Evolutionary conservation across 176 grass and related monocot genomes (phyloP).

Genomic region (Themeda triandra): DNA sequence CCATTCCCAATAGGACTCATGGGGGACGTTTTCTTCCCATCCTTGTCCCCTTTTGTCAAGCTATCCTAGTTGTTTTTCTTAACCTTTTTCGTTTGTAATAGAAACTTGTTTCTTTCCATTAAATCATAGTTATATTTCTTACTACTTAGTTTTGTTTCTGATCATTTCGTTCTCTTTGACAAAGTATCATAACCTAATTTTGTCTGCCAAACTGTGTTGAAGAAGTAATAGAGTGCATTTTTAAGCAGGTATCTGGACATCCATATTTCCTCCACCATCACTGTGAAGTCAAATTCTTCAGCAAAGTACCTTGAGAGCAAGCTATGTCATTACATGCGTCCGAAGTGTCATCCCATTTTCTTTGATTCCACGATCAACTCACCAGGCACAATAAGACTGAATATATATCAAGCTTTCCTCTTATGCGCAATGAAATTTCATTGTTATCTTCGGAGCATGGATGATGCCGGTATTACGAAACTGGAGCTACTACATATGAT

Average conservation of each 20-base stretch:
- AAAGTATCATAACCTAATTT: constrained; percentile 6
- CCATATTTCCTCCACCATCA: constrained; percentile 67
- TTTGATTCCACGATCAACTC: constrained; percentile 88
- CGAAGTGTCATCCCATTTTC: constrained; percentile 81
- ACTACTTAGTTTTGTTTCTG: too few relatives aligned
- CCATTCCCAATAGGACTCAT: not conserved
- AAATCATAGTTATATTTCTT: too few relatives aligned
- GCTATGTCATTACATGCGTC: constrained; percentile 63
- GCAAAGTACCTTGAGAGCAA: constrained; percentile 44
- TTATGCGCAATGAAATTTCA: constrained; percentile 97
- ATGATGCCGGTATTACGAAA: constrained; percentile 26
- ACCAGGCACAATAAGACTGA: constrained; percentile 58
- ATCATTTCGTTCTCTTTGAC: not conserved
- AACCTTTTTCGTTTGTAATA: not conserved
- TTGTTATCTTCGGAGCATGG: constrained; percentile 53
- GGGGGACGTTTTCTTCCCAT: not conserved
- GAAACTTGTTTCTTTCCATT: not conserved
- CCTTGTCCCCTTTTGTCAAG: not conserved
- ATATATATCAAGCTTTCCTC: constrained; percentile 79
- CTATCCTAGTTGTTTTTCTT: not conserved
- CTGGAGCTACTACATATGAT: constrained; percentile 55
- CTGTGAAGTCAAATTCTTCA: constrained; percentile 47
- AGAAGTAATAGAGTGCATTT: constrained; percentile 31
- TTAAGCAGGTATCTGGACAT: constrained; percentile 65
- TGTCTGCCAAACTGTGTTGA: not conserved